These are phyloP conservation scores for Corynascus novoguineensis DNA, from an alignment of 495 filamentous ascomycete species.

Conservation along the genomic window DNA sequence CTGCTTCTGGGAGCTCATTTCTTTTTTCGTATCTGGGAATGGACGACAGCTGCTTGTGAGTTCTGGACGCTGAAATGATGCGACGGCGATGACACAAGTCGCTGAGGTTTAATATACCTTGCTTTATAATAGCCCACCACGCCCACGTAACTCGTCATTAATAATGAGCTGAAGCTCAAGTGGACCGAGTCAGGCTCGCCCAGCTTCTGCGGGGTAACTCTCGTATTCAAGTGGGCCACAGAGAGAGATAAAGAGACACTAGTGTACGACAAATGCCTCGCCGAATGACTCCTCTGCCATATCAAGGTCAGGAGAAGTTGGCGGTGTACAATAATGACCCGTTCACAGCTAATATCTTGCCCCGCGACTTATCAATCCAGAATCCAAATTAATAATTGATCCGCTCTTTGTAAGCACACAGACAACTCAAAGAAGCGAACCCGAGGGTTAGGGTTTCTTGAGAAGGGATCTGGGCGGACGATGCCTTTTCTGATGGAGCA, in stretches of 20 bases:
- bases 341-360: not conserved
- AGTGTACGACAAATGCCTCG: not conserved
- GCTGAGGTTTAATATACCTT: too few species aligned
- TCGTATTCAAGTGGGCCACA: conserved; percentile 1
- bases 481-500: too few species aligned
- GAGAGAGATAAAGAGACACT: too few species aligned
- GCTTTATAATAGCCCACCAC: too few species aligned
- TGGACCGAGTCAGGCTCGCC: not conserved
- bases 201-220: not conserved
- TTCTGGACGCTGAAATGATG: too few species aligned
- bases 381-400: too few species aligned
- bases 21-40: not conserved
- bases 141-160: too few species aligned
- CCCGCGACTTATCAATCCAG: not conserved
- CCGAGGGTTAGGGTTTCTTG: too few species aligned
- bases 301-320: not conserved
- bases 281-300: not conserved
- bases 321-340: not conserved
- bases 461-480: too few species aligned
- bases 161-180: not conserved
- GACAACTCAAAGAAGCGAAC: too few species aligned
- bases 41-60: not conserved
- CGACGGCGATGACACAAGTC: too few species aligned
- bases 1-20: conserved; percentile 26
- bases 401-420: too few species aligned